Evolutionary conservation across 176 grass and related monocot genomes (phyloP).

Genomic region (Cenchrus fungigraminus): DNA sequence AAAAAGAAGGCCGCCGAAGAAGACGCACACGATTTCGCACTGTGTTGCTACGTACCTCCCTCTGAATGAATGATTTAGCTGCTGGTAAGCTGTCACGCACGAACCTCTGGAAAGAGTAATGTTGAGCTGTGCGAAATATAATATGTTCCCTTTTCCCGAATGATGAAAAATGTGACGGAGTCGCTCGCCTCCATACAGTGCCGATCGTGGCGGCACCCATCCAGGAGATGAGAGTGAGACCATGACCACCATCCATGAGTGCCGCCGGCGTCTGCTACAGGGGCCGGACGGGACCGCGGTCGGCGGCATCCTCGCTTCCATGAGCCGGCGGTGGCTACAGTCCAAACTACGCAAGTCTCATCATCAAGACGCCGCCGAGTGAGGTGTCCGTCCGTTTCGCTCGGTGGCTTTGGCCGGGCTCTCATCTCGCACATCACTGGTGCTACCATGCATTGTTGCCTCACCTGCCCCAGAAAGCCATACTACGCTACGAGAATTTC

Average conservation of each 20-base stretch:
- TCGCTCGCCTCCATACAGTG: neutral
- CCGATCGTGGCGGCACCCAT: neutral
- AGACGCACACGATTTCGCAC: neutral
- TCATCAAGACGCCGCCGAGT: constrained; percentile 1
- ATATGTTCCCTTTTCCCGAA: neutral
- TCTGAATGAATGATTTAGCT: neutral
- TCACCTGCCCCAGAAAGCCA: neutral
- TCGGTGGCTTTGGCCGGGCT: neutral
- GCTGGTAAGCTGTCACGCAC: constrained; percentile 18
- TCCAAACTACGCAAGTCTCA: neutral
- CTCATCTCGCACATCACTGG: neutral
- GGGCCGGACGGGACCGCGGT: neutral
- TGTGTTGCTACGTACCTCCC: no score
- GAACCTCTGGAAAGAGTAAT: no score
- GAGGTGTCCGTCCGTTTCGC: constrained; percentile 43
- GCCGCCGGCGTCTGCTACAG: no score
- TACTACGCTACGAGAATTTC: neutral
- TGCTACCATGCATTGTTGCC: neutral
- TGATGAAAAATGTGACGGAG: neutral
- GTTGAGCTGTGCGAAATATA: neutral
- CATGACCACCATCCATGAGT: neutral
- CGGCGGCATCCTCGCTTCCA: neutral
- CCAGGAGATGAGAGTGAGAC: no score
- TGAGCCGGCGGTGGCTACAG: neutral
- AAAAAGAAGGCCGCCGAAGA: neutral